Evolutionary conservation across 805 yeast genomes (phyloP), one percentile per base, ranked within the genome.

Genomic region (Suhomyces prunicola): DNA sequence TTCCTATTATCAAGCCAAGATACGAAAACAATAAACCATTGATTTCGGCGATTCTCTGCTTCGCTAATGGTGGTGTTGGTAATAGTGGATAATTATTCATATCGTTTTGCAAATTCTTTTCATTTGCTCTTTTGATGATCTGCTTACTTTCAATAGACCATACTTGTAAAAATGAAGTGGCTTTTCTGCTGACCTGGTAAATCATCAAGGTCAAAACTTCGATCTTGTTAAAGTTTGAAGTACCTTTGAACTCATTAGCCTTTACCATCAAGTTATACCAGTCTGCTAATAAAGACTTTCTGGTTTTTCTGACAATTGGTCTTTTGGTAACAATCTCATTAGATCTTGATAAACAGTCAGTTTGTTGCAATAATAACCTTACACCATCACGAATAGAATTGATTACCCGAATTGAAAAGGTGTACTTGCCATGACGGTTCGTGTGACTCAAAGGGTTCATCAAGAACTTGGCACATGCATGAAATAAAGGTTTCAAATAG

Each of bases 221-320:
- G 53, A 88, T 77, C 59, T 86, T 85, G 35, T 76, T 73, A 24
- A 73, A 71, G 50, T 79, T 81, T 26, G 83, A 74, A 0, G 91
- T 85, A 44, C 86, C 84, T 62, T 85, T 83, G 61, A 82, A 87
- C 40, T 86, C 88, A 57, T 86, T 87, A 1, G 93, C 92, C 61
- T 86, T 87, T 39, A 83, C 78, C 84, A 87, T 85, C 41, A 88
- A 72, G 50, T 83, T 84, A 57, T 88, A 87, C 96, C 96, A 88
- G 63, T 87, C 92, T 2, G 92, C 86, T 31, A 88, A 75, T 51
- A 88, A 68, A 39, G 83, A 77, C 66, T 88, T 88, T 58, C 96
- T 77, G 50, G 84, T 75, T 57, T 79, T 83, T 52, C 89, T 73
- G 13, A 88, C 81, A 3, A 79, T 65, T 1, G 89, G 85, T 48